Percentiles rank a stretch among this genome's conserved stretches.
Conservation (phyloP, 1,139 yeast species). For the Hansenula anomala region DNA sequence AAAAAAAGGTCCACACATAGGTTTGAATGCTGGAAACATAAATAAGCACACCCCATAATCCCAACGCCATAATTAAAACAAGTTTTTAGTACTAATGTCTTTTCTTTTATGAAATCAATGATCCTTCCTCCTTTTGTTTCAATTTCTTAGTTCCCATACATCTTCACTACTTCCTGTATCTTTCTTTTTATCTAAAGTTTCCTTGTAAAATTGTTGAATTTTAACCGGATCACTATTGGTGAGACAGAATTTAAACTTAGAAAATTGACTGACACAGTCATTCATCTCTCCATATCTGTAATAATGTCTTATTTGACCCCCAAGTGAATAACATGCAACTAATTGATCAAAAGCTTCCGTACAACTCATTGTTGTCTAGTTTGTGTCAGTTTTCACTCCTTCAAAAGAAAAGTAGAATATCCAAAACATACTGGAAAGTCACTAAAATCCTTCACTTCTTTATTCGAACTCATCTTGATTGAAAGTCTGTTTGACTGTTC, state of each 20-base stretch:
- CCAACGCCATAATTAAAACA: not conserved
- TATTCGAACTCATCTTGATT: not conserved
- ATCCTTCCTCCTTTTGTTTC: not conserved
- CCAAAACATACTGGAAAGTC: constrained; percentile 2
- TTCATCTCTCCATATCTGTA: constrained; percentile 79
- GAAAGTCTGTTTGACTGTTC: too few species aligned
- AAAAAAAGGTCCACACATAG: too few species aligned
- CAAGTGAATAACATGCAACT: constrained; percentile 79
- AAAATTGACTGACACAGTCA: constrained; percentile 63
- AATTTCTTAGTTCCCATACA: constrained; percentile 54
- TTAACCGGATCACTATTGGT: constrained; percentile 48
- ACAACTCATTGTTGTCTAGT: constrained; percentile 55
- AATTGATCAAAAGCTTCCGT: constrained; percentile 84
- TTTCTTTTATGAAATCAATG: too few species aligned
- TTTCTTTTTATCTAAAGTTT: constrained; percentile 54
- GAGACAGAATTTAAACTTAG: constrained; percentile 79
- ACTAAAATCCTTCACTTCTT: not conserved
- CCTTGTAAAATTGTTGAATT: constrained; percentile 69
- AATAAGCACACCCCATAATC: too few species aligned
- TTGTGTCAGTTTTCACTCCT: too few species aligned
- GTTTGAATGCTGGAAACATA: too few species aligned
- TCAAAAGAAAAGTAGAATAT: too few species aligned
- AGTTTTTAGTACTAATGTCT: too few species aligned
- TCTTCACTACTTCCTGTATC: constrained; percentile 74
- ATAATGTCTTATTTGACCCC: constrained; percentile 80